Percentiles rank a stretch among this genome's conserved stretches.
These are phyloP conservation scores for Umbelopsis sp. DNA, from an alignment of 192 early-diverging fungal genomes.

Conservation along the genomic window DNA sequence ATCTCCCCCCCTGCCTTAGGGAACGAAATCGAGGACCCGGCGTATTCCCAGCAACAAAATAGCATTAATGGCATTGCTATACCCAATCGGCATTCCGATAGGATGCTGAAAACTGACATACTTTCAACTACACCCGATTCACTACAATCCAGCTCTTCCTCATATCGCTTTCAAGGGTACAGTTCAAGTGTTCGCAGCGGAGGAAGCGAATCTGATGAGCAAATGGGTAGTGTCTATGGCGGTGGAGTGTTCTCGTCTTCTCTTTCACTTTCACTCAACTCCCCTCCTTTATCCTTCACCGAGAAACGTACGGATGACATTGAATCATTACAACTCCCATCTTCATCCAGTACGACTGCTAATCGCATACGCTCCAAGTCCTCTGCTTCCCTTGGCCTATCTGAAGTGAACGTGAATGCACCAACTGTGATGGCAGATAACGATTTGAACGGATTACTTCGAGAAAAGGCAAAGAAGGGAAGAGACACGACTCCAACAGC, in stretches of 20 bases:
- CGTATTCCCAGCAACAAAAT: neutral
- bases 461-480: neutral
- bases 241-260: neutral
- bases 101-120: neutral
- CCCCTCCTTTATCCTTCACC: neutral
- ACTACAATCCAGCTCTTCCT: neutral
- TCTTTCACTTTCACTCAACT: neutral
- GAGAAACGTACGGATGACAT: neutral
- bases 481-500: neutral
- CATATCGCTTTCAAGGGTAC: neutral
- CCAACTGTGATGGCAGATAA: neutral
- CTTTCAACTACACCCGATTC: neutral
- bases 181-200: neutral
- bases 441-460: neutral
- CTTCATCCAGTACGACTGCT: neutral
- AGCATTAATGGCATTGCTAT: slow-evolving; percentile 1
- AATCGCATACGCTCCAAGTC: slow-evolving; percentile 21
- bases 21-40: neutral
- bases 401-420: slow-evolving; percentile 22
- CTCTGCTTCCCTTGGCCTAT: slow-evolving; percentile 21
- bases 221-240: neutral
- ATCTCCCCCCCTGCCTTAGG: neutral
- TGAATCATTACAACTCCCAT: neutral
- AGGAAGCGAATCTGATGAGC: neutral
- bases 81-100: neutral